These are phyloP conservation scores for Haplosporangium sp. DNA, from an alignment of 371 early-diverging fungal species.

Conservation along the genomic window DNA sequence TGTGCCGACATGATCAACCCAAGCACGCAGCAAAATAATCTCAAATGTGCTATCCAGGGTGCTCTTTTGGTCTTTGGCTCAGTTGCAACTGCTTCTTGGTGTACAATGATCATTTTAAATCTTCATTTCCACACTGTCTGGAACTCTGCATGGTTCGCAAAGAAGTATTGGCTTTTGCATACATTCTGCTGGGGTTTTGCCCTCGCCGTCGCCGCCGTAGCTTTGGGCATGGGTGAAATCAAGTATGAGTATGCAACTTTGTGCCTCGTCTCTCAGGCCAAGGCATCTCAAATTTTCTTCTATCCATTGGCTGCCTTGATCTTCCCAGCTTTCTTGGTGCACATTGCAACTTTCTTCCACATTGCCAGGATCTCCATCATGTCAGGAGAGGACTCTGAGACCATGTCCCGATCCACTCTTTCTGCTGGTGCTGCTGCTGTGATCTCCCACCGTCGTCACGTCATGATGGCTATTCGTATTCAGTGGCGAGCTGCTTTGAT, in stretches of 20 bases:
- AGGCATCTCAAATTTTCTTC: conserved; percentile 68
- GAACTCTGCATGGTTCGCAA: conserved; percentile 68
- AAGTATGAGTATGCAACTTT: conserved; percentile 72
- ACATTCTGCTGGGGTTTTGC: conserved; percentile 74
- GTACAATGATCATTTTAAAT: conserved; percentile 70
- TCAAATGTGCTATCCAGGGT: conserved; percentile 73
- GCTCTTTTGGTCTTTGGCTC: conserved; percentile 69
- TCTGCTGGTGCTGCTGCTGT: conserved; percentile 57
- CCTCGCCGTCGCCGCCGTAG: conserved; percentile 60
- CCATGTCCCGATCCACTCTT: conserved; percentile 61
- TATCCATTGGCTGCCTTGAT: conserved; percentile 71
- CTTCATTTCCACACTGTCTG: conserved; percentile 78
- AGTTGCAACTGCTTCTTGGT: conserved; percentile 71
- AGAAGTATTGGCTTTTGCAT: conserved; percentile 64
- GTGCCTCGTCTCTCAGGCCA: conserved; percentile 65
- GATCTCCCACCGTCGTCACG: conserved; percentile 66
- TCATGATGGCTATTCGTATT: conserved; percentile 70
- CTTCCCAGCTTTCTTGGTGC: conserved; percentile 67
- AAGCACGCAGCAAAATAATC: conserved; percentile 68
- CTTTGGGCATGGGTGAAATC: conserved; percentile 62
- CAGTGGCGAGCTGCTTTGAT: conserved; percentile 78
- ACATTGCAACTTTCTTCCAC: conserved; percentile 71
- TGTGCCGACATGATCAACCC: conserved; percentile 63
- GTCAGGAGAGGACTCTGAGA: conserved; percentile 63
- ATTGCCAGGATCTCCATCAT: conserved; percentile 67